Conservation (phyloP, 768 basidiomycete species). For the Hygrophorus pudorinus region DNA sequence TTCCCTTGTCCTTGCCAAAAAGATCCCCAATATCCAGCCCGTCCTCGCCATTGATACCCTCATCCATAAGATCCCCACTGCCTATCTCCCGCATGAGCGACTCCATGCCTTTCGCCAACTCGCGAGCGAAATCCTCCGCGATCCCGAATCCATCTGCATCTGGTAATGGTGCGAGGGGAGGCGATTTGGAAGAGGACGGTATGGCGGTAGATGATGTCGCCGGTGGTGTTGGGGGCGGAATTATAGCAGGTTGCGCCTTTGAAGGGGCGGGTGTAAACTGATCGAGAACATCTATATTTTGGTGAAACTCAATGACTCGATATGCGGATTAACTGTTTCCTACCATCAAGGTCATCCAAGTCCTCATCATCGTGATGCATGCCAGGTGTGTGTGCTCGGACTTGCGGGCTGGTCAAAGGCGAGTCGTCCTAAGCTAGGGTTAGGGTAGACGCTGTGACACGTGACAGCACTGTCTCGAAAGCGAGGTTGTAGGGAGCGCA, state of each 20-base stretch:
- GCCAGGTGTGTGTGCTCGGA: too few species aligned
- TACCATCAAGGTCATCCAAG: slow-evolving; percentile 60
- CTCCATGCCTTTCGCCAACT: slow-evolving; percentile 43
- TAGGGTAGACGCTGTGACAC: too few species aligned
- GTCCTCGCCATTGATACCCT: slow-evolving; percentile 18
- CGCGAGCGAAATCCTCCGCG: slow-evolving; percentile 32
- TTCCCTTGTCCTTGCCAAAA: slow-evolving; percentile 7
- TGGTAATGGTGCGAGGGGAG: slow-evolving; percentile 14
- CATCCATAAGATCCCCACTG: slow-evolving; percentile 15
- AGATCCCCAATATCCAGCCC: slow-evolving; percentile 14
- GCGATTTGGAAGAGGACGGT: slow-evolving; percentile 15
- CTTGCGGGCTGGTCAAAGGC: too few species aligned
- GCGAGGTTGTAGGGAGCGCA: too few species aligned
- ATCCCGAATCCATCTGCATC: slow-evolving; percentile 28
- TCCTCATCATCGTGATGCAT: slow-evolving; percentile 35
- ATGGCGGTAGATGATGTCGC: neutral
- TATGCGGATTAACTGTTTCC: slow-evolving; percentile 1
- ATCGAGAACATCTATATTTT: slow-evolving; percentile 31
- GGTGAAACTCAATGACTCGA: neutral
- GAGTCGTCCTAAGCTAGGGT: too few species aligned
- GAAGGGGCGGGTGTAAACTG: slow-evolving; percentile 31
- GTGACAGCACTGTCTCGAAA: too few species aligned
- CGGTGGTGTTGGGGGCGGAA: slow-evolving; percentile 18
- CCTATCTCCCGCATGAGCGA: slow-evolving; percentile 35
- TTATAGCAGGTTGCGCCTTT: slow-evolving; percentile 17